These are phyloP conservation scores for Pholiota molesta DNA, from an alignment of 768 basidiomycete species.

Conservation along the genomic window DNA sequence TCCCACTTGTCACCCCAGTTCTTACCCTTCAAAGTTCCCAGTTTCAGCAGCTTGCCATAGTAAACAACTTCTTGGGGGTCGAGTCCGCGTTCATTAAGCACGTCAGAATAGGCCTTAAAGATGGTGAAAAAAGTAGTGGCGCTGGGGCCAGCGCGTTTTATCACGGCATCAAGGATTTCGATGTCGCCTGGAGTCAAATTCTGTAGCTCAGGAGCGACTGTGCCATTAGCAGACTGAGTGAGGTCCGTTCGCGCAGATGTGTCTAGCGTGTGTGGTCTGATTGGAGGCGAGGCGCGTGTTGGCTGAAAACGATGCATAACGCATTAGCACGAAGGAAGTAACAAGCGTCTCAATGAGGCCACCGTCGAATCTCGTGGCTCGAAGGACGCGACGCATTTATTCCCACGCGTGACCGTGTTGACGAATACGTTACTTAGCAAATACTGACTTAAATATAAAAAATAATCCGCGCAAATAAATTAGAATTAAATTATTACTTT, in stretches of 20 bases:
- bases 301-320: slow-evolving; percentile 51
- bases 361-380: background rate
- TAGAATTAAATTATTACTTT: slow-evolving; percentile 6
- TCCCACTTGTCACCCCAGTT: slow-evolving; percentile 87
- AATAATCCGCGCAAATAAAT: background rate
- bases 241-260: slow-evolving; percentile 23
- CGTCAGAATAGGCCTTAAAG: slow-evolving; percentile 86
- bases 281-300: slow-evolving; percentile 49
- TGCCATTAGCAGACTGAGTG: slow-evolving; percentile 40
- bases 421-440: background rate
- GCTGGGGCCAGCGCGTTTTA: slow-evolving; percentile 63
- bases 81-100: slow-evolving; percentile 73
- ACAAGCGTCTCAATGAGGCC: background rate
- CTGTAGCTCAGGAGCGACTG: slow-evolving; percentile 53
- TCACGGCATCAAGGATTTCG: slow-evolving; percentile 74
- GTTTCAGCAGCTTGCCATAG: slow-evolving; percentile 81
- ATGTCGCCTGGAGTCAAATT: slow-evolving; percentile 59
- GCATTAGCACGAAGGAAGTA: background rate
- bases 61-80: slow-evolving; percentile 80
- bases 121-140: slow-evolving; percentile 79
- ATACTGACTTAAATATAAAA: background rate
- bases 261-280: slow-evolving; percentile 21
- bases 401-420: slow-evolving; percentile 29
- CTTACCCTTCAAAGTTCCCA: slow-evolving; percentile 78
- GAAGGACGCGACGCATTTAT: slow-evolving; percentile 17